Conservation (phyloP, 129 eudicot species). For the Kitagawia praeruptora region DNA sequence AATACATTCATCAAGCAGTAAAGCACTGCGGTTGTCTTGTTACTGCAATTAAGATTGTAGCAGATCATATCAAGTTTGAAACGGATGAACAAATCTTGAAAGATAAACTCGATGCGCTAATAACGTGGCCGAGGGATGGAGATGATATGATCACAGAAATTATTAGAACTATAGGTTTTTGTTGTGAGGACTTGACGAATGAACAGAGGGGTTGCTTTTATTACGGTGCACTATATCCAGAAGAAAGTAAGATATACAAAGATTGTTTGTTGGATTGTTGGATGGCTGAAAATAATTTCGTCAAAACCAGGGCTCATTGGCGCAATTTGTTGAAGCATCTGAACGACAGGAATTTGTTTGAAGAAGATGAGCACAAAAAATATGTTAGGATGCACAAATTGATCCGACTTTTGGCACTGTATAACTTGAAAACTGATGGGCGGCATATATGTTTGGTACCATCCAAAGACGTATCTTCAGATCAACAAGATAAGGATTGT, state of each 20-base stretch:
- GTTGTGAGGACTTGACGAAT: constrained; percentile 21
- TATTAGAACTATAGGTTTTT: constrained; percentile 17
- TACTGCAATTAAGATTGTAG: constrained; percentile 27
- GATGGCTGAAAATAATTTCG: constrained; percentile 25
- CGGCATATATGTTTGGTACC: constrained; percentile 13
- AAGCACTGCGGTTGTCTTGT: constrained; percentile 17
- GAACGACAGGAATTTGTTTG: constrained; percentile 11
- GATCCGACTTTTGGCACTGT: constrained; percentile 20
- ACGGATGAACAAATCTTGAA: constrained; percentile 17
- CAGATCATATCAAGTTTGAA: constrained; percentile 16
- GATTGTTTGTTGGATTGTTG: constrained; percentile 27
- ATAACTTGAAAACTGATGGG: constrained; percentile 2
- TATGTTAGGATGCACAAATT: constrained; percentile 23
- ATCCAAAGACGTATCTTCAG: constrained; percentile 10
- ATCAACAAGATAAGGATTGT: constrained; percentile 14
- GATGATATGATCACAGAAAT: constrained; percentile 12
- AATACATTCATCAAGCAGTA: constrained; percentile 8
- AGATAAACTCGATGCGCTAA: constrained; percentile 13
- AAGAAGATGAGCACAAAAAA: constrained; percentile 9
- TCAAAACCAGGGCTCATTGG: neutral
- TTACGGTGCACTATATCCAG: neutral
- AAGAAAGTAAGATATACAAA: constrained; percentile 22
- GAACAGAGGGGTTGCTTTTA: constrained; percentile 27
- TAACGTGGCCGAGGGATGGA: constrained; percentile 22
- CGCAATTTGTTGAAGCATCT: too few relatives aligned